phyloP scores from a whole-genome alignment of 148 eudicot species.

The Cornus florida region DNA sequence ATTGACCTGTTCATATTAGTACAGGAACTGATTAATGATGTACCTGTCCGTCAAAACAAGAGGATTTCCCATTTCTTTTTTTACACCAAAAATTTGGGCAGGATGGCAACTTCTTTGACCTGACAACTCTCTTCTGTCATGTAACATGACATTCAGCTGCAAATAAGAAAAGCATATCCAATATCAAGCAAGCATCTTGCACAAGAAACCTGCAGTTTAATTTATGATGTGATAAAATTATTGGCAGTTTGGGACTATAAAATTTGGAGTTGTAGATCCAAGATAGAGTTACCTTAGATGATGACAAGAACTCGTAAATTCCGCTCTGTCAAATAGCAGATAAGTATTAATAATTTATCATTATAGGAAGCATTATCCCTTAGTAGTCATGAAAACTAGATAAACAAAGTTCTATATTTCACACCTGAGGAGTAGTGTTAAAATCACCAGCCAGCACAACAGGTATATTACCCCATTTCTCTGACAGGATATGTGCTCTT shows the following conservation, averaged over 20 bases:
- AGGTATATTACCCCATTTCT: conserved; percentile 47
- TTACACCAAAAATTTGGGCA: conserved; percentile 19
- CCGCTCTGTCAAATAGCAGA: conserved; percentile 26
- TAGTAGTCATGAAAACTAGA: background rate
- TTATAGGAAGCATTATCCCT: background rate
- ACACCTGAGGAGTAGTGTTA: conserved; percentile 48
- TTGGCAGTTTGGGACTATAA: background rate
- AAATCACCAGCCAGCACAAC: conserved; percentile 46
- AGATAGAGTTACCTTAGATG: conserved; percentile 24
- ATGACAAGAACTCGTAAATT: conserved; percentile 29
- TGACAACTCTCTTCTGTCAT: conserved; percentile 46
- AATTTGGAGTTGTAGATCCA: background rate
- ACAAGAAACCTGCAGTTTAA: conserved; percentile 1
- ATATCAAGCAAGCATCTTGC: background rate
- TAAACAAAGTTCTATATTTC: conserved; percentile 4
- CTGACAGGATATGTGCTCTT: conserved; percentile 36
- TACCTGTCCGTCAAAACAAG: conserved; percentile 21
- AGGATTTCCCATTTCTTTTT: conserved; percentile 7
- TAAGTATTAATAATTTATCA: background rate
- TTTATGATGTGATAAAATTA: background rate
- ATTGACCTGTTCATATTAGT: background rate
- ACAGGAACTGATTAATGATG: background rate
- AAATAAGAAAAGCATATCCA: conserved; percentile 7
- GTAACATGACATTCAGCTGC: conserved; percentile 38
- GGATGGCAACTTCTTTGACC: conserved; percentile 43